Evolutionary conservation across 1,139 yeast genomes (phyloP).

Genomic region (Zygosaccharomyces pseudobailii): DNA sequence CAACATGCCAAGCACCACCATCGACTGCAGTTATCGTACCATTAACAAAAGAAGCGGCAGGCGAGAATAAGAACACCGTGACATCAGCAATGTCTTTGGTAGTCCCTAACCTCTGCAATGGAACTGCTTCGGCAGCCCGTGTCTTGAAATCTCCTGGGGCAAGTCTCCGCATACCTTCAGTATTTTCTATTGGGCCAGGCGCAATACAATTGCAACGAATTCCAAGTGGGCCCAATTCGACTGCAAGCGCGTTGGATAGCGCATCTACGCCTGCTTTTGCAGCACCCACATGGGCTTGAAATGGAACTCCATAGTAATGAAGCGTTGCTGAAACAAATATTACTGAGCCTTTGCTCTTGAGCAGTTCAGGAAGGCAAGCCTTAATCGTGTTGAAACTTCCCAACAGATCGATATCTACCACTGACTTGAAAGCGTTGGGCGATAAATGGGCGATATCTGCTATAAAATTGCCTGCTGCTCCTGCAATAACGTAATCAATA

Average conservation of each 20-base stretch:
- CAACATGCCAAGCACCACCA: conserved; percentile 88
- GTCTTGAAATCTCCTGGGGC: conserved; percentile 41
- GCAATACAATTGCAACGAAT: conserved; percentile 77
- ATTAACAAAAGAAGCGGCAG: conserved; percentile 71
- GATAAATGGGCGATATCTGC: conserved; percentile 74
- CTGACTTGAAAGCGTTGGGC: conserved; percentile 81
- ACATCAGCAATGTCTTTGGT: conserved; percentile 83
- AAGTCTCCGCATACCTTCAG: conserved; percentile 72
- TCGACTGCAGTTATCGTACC: conserved; percentile 83
- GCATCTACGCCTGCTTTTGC: conserved; percentile 96
- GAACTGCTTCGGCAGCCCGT: conserved; percentile 47
- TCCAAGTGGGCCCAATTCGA: conserved; percentile 85
- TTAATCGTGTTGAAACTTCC: conserved; percentile 87
- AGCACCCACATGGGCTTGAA: conserved; percentile 83
- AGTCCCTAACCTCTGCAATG: conserved; percentile 72
- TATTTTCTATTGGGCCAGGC: conserved; percentile 78
- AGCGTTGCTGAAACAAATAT: conserved; percentile 81
- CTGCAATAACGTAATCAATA: conserved; percentile 81
- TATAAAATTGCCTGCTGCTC: conserved; percentile 93
- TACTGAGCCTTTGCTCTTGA: conserved; percentile 62
- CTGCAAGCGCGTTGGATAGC: conserved; percentile 72
- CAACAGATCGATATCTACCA: conserved; percentile 73
- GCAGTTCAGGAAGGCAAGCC: conserved; percentile 65
- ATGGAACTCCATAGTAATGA: conserved; percentile 82
- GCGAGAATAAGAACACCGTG: conserved; percentile 77